A percentile compares a stretch with the other conserved stretches of the same genome.
These are phyloP conservation scores for Hirsutella thompsonii DNA, from an alignment of 2,329 filamentous ascomycete genomes.

Conservation along the genomic window DNA sequence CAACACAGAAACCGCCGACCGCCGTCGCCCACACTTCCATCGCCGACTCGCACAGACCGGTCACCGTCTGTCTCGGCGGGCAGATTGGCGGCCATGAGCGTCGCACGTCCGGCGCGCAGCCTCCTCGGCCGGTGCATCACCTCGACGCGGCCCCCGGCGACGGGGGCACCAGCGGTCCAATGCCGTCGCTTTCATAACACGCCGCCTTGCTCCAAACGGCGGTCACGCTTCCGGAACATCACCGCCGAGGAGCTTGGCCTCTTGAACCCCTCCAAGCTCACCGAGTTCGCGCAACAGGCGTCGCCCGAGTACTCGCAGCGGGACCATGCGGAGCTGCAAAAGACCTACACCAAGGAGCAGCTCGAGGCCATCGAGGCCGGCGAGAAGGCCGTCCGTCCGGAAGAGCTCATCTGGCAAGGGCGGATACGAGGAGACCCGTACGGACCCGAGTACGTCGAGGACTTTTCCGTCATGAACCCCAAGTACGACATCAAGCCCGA, in stretches of 20 bases:
- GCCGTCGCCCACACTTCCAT: background rate
- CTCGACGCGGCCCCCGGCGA: slow-evolving; percentile 14
- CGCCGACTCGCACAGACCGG: background rate
- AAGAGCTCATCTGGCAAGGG: slow-evolving; percentile 64
- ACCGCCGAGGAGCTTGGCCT: slow-evolving; percentile 39
- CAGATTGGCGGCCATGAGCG: slow-evolving; percentile 34
- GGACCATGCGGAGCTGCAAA: slow-evolving; percentile 47
- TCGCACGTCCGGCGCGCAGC: slow-evolving; percentile 39
- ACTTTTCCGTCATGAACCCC: slow-evolving; percentile 66
- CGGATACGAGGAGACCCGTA: slow-evolving; percentile 60
- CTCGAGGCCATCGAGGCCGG: slow-evolving; percentile 70
- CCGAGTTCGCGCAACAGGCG: slow-evolving; percentile 29
- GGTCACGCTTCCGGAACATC: slow-evolving; percentile 39
- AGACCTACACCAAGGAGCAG: slow-evolving; percentile 70
- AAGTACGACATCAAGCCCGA: slow-evolving; percentile 58
- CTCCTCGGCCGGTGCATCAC: slow-evolving; percentile 37
- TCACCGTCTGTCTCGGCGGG: background rate
- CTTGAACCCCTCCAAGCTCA: slow-evolving; percentile 27
- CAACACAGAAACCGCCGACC: background rate
- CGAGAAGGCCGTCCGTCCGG: slow-evolving; percentile 60
- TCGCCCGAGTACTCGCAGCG: slow-evolving; percentile 54
- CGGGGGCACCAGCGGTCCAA: slow-evolving; percentile 12
- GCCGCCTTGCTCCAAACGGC: slow-evolving; percentile 29
- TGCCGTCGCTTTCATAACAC: slow-evolving; percentile 40
- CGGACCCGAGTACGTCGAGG: slow-evolving; percentile 65